These are phyloP conservation scores for Penicillium sp. DNA, from an alignment of 2,329 filamentous ascomycete species.

Conservation along the genomic window DNA sequence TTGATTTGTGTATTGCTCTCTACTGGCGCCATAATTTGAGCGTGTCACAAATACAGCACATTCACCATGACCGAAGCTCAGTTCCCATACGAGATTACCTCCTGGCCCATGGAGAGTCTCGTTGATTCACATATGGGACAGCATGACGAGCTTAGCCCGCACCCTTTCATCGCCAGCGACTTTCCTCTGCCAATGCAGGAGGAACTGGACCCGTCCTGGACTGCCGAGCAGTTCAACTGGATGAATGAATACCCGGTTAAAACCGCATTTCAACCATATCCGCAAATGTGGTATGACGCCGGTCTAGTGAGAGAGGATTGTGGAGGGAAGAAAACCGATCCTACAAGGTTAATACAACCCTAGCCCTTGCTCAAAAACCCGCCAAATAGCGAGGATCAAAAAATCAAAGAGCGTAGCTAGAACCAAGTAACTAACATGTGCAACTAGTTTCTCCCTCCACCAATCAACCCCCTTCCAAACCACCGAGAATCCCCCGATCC, in stretches of 20 bases:
- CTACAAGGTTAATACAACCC: background rate
- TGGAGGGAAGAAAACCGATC: background rate
- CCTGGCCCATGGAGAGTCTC: background rate
- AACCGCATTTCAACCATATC: conserved; percentile 5
- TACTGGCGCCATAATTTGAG: background rate
- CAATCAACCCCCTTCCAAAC: conserved; percentile 2
- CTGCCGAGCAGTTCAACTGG: background rate
- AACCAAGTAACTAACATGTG: background rate
- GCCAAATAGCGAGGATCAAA: background rate
- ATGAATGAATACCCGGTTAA: background rate
- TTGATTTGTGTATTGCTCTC: background rate
- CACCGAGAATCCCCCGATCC: background rate
- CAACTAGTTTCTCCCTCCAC: background rate
- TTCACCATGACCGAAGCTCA: conserved; percentile 2
- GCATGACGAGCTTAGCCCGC: background rate
- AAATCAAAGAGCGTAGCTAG: background rate
- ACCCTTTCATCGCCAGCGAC: conserved; percentile 4
- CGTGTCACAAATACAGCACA: background rate
- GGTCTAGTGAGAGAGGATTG: conserved; percentile 4
- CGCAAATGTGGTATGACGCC: conserved; percentile 7
- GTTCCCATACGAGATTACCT: background rate
- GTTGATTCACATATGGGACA: background rate
- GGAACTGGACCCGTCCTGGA: background rate
- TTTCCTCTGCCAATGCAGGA: background rate
- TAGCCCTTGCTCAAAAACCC: no score